Percentiles rank a stretch among this genome's conserved stretches.
Conservation (phyloP, 352 stramenopile genomes). For the Aphanomyces astaci region DNA sequence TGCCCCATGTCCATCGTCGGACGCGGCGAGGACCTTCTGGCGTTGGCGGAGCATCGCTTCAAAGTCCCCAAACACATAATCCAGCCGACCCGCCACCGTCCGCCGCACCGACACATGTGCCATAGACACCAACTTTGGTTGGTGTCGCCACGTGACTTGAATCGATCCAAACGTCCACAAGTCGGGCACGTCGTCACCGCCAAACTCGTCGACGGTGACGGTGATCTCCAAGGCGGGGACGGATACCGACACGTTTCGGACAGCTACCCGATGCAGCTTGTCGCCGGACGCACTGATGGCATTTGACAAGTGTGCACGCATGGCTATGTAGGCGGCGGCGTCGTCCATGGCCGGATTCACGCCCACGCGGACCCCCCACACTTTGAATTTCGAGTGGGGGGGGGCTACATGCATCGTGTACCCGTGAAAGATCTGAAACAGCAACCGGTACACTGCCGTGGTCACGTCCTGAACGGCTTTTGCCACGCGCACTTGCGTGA, state of each 20-base stretch:
- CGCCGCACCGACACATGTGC: constrained; percentile 38
- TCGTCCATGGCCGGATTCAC: constrained; percentile 51
- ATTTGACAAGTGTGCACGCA: constrained; percentile 31
- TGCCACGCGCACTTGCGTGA: constrained; percentile 48
- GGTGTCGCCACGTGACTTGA: constrained; percentile 32
- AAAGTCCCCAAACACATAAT: constrained; percentile 69
- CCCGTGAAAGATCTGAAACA: constrained; percentile 50
- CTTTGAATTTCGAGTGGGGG: constrained; percentile 51
- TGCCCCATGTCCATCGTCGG: not conserved
- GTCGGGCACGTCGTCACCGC: constrained; percentile 58
- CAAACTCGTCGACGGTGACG: constrained; percentile 45
- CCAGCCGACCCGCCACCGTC: constrained; percentile 36
- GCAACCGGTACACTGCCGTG: constrained; percentile 67
- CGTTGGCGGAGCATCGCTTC: constrained; percentile 47
- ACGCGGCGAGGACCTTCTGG: constrained; percentile 30
- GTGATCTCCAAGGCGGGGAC: constrained; percentile 31
- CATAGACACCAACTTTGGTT: constrained; percentile 38
- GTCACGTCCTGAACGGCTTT: constrained; percentile 61
- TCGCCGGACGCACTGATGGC: constrained; percentile 58
- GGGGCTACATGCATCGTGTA: constrained; percentile 49
- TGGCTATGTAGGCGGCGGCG: constrained; percentile 33
- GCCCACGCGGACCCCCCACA: constrained; percentile 32
- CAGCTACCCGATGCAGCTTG: constrained; percentile 50
- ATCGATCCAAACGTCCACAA: constrained; percentile 57
- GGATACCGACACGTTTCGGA: constrained; percentile 40